Percentiles rank a stretch among this genome's conserved stretches.
Evolutionary conservation across 805 yeast genomes (phyloP).

Genomic region (Lachancea dasiensis): DNA sequence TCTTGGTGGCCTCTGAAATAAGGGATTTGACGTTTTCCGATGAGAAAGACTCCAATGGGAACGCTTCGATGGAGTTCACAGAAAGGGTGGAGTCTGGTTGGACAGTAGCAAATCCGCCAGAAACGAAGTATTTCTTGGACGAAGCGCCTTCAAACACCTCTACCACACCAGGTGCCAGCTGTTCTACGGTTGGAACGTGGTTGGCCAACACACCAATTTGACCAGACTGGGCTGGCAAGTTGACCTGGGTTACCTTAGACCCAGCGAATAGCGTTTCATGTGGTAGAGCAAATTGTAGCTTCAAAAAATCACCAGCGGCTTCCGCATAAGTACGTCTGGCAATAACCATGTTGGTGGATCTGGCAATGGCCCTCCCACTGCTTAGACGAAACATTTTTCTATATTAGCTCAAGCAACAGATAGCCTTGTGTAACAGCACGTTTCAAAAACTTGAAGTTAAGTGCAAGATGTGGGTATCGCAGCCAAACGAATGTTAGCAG

Average conservation of each 20-base stretch:
- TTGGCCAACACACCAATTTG: slow-evolving; percentile 95
- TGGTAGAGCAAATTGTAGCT: slow-evolving; percentile 87
- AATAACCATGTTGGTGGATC: slow-evolving; percentile 42
- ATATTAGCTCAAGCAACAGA: neutral
- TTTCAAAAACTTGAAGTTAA: neutral
- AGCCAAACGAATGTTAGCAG: neutral
- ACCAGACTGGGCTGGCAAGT: slow-evolving; percentile 92
- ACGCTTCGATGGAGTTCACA: slow-evolving; percentile 93
- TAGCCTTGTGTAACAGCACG: no score
- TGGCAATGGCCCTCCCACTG: slow-evolving; percentile 21
- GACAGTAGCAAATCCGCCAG: slow-evolving; percentile 96
- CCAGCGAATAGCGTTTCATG: slow-evolving; percentile 61
- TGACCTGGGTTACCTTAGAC: slow-evolving; percentile 60
- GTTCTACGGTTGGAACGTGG: slow-evolving; percentile 97
- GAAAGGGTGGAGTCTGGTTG: slow-evolving; percentile 89
- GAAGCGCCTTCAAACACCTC: slow-evolving; percentile 78
- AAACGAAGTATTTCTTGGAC: slow-evolving; percentile 75
- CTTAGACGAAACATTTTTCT: slow-evolving; percentile 24
- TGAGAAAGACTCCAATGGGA: slow-evolving; percentile 82
- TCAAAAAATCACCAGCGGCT: slow-evolving; percentile 76
- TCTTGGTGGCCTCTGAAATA: slow-evolving; percentile 91
- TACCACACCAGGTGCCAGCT: slow-evolving; percentile 91
- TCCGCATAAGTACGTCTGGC: slow-evolving; percentile 81
- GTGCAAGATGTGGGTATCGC: neutral
- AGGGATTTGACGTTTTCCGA: slow-evolving; percentile 70